These are phyloP conservation scores for Fusarium camptoceras DNA, from an alignment of 2,329 filamentous ascomycete genomes.

Conservation along the genomic window DNA sequence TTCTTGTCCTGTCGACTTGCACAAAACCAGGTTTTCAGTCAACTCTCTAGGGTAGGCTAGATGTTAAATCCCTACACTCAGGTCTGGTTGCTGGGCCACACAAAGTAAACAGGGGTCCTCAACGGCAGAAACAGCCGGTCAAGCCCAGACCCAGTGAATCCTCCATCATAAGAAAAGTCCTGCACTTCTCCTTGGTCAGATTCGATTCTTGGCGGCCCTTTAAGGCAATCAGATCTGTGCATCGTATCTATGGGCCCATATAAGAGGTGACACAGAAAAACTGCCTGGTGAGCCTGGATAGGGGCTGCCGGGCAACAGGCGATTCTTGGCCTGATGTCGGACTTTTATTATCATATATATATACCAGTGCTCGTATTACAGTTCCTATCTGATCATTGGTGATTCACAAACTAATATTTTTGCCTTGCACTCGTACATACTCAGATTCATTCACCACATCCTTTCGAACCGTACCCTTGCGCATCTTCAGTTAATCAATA, in stretches of 20 bases:
- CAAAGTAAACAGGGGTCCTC: slow-evolving; percentile 12
- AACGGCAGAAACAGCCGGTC: slow-evolving; percentile 11
- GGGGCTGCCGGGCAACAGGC: slow-evolving; percentile 35
- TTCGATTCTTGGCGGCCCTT: slow-evolving; percentile 18
- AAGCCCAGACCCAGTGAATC: slow-evolving; percentile 12
- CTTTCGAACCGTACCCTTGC: neutral
- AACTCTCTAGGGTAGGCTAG: neutral
- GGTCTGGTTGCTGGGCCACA: slow-evolving; percentile 34
- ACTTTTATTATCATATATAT: slow-evolving; percentile 5
- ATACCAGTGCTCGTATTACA: slow-evolving; percentile 9
- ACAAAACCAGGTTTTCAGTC: neutral
- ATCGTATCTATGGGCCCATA: slow-evolving; percentile 14
- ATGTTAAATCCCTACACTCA: neutral
- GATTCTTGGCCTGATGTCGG: slow-evolving; percentile 8
- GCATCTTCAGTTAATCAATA: slow-evolving; percentile 20
- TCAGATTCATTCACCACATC: neutral
- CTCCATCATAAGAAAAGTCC: slow-evolving; percentile 4
- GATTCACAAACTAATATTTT: neutral
- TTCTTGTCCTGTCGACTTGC: neutral
- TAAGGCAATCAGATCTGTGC: slow-evolving; percentile 14
- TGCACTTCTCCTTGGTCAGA: slow-evolving; percentile 12
- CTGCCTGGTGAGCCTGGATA: neutral
- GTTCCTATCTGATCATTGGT: neutral
- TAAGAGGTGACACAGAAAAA: slow-evolving; percentile 22
- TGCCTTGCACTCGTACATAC: neutral